A percentile compares a stretch with the other conserved stretches of the same genome.
phyloP scores from a whole-genome alignment of 305 asterid genomes.

The Solanum hybrid region DNA sequence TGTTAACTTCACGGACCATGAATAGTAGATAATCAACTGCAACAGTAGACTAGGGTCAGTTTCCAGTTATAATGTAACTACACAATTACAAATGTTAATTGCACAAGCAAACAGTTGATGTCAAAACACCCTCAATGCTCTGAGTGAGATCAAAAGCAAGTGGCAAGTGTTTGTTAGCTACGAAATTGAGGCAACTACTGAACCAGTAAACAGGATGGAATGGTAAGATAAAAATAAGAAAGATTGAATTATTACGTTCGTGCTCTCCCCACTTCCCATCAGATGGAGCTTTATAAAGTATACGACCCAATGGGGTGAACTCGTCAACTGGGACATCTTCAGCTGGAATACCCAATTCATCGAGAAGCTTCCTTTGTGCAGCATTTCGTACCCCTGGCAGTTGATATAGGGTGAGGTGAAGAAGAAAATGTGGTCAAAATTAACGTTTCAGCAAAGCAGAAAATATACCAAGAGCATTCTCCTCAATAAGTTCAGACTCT shows the following conservation, averaged over 20 bases:
- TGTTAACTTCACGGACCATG: conserved; percentile 62
- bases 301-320: conserved; percentile 79
- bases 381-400: conserved; percentile 84
- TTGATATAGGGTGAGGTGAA: not conserved
- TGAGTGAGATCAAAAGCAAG: not conserved
- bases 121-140: not conserved
- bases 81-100: not conserved
- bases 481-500: conserved; percentile 64
- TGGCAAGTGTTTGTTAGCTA: not conserved
- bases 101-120: not conserved
- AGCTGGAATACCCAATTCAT: conserved; percentile 88
- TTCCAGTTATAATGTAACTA: not conserved
- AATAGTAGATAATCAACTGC: conserved; percentile 97
- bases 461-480: conserved; percentile 51
- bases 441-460: not conserved
- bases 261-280: conserved; percentile 99
- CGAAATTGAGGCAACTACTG: not conserved
- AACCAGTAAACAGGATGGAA: not conserved
- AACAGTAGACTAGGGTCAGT: not conserved
- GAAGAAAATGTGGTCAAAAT: not conserved
- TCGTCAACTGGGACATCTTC: conserved; percentile 84
- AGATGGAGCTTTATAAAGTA: conserved; percentile 92
- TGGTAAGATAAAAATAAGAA: not conserved
- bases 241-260: conserved; percentile 46
- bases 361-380: conserved; percentile 93